Evolutionary conservation across 2,329 filamentous ascomycete genomes (phyloP), one percentile per base, ranked within the genome.

Genomic region (Exserohilum turcica): DNA sequence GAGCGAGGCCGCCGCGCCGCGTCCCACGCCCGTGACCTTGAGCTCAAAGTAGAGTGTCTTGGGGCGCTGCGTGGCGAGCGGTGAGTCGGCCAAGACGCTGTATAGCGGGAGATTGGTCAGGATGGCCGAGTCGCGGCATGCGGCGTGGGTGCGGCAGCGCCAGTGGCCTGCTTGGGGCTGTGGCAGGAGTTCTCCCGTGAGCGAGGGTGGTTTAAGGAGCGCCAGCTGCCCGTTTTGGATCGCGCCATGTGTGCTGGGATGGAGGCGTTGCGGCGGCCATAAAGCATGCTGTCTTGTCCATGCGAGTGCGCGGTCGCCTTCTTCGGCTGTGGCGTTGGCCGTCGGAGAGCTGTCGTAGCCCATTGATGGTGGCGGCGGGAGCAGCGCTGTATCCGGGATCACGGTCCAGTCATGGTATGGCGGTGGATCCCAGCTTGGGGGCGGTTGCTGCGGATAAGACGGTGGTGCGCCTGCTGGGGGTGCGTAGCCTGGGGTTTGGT

Each of bases 31-130:
- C 2, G 77, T 74, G 28, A 91, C 77, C 46, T 79, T 79, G 8
- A 92, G 79, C 67, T 93, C 89, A 71, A 87, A 93, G 79, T 92
- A 93, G 46, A 88, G 81, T 0, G 78, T 84, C 38, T 84, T 86
- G 35, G 78, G 78, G 2, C 59, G 53, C 50, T 78, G 80, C 2
- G 76, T 80, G 6, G 81, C 72, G 0, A 87, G 84, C 29, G 83
- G 82, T 55, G 88, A 84, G 56, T 86, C 78, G 38, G 75, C 74
- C 1, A 83, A 81, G 1, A 80, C 78, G 38, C 82, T 80, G 74
- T 91, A 93, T 33, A 91, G 76, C 0, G 90, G 89, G 29, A 90
- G 82, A 52, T 86, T 86, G 12, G 83, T 85, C 24, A 89, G 80
- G 29, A 92, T 79, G 57, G 84, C 85, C 5, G 82, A 80, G 63